A percentile compares a stretch with the other conserved stretches of the same genome.
These are phyloP conservation scores for Heracleum sosnowskyi DNA, from an alignment of 129 eudicot species.

Conservation along the genomic window DNA sequence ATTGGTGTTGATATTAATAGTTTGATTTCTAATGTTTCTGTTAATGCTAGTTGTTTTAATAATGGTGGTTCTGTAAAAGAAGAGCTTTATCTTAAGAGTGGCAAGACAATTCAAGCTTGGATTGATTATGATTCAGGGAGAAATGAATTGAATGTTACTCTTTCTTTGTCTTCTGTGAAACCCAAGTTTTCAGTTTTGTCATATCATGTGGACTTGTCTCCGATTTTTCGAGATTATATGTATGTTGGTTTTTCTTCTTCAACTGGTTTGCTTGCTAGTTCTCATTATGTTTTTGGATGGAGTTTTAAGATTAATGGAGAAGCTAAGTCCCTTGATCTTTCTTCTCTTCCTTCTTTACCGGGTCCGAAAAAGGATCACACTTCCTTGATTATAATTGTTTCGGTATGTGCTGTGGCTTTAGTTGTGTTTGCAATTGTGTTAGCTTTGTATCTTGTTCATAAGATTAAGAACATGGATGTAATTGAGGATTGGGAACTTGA, in stretches of 20 bases:
- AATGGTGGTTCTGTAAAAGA: constrained; percentile 39
- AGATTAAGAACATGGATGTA: constrained; percentile 49
- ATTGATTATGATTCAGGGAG: constrained; percentile 56
- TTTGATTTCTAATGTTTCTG: constrained; percentile 49
- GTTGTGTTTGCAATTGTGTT: constrained; percentile 18
- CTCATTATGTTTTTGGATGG: constrained; percentile 79
- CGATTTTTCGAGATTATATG: constrained; percentile 42
- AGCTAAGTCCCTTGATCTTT: constrained; percentile 51
- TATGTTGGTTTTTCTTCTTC: constrained; percentile 80
- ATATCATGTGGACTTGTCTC: constrained; percentile 44
- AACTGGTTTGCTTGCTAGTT: constrained; percentile 75
- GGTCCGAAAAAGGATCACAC: constrained; percentile 27
- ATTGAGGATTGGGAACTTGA: constrained; percentile 77
- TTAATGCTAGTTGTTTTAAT: constrained; percentile 37
- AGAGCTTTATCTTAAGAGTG: constrained; percentile 36
- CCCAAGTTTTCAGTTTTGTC: constrained; percentile 48
- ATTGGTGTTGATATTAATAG: constrained; percentile 62
- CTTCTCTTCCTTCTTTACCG: constrained; percentile 47
- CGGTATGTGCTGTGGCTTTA: constrained; percentile 30
- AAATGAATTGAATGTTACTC: constrained; percentile 38
- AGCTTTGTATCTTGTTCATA: constrained; percentile 29
- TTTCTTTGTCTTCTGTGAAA: constrained; percentile 42
- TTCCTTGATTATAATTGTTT: constrained; percentile 28
- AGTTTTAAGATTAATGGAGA: constrained; percentile 54
- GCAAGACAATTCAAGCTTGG: constrained; percentile 63